Conservation (phyloP, 352 stramenopile genomes). For the Globisporangium cederbergense region DNA sequence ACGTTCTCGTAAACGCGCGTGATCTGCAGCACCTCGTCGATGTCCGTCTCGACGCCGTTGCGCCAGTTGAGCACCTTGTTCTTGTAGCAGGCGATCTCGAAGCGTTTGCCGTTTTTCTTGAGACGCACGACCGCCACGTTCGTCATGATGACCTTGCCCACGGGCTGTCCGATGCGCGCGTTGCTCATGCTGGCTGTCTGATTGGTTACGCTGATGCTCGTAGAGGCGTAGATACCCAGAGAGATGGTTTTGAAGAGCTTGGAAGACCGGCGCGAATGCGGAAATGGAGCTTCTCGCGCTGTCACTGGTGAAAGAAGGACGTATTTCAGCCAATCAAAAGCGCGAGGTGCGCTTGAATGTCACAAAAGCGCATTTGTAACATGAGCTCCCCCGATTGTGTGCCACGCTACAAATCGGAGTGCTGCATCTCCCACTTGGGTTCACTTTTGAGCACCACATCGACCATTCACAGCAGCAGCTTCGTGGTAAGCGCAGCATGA, state of each 20-base stretch:
- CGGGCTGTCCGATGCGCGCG: constrained; percentile 67
- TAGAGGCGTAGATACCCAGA: background rate
- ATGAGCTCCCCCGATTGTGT: background rate
- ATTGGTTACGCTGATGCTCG: background rate
- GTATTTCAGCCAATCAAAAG: background rate
- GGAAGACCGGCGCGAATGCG: background rate
- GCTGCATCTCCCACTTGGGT: background rate
- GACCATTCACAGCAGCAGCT: background rate
- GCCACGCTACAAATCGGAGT: background rate
- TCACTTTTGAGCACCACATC: background rate
- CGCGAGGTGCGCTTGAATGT: background rate
- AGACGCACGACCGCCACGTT: constrained; percentile 98
- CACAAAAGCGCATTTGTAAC: background rate
- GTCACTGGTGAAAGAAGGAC: background rate
- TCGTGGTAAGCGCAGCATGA: background rate
- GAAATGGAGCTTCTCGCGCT: constrained; percentile 1
- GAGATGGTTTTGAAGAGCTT: background rate
- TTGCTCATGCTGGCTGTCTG: constrained; percentile 40
- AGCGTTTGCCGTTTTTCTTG: constrained; percentile 94
- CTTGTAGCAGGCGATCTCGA: constrained; percentile 99
- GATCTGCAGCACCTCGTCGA: constrained; percentile 98
- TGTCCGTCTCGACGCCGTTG: constrained; percentile 96
- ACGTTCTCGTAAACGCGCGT: constrained; percentile 98
- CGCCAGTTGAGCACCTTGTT: constrained; percentile 99
- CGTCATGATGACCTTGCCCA: constrained; percentile 90